Evolutionary conservation across 2,329 filamentous ascomycete genomes (phyloP).

Genomic region (Tolypocladium sp.): DNA sequence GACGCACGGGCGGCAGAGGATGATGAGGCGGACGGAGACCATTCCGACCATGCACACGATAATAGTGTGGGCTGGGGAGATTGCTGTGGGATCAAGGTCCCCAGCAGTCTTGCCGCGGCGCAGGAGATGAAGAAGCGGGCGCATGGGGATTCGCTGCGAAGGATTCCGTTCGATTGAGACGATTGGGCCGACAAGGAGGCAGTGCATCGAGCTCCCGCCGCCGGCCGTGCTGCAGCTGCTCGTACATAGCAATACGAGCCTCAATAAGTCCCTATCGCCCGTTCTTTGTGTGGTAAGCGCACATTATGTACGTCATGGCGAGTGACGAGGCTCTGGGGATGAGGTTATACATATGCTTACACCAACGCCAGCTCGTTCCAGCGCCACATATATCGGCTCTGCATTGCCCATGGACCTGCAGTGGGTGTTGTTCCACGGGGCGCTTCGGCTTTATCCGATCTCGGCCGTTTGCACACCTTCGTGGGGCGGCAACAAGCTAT

Average conservation of each 20-base stretch:
- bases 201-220: not conserved
- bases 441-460: no score
- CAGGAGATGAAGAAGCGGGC: constrained; percentile 77
- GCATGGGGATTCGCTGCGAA: constrained; percentile 50
- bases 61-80: constrained; percentile 71
- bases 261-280: not conserved
- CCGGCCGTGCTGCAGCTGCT: no score
- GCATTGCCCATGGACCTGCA: no score
- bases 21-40: constrained; percentile 41
- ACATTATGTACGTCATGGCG: not conserved
- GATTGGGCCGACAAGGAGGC: not conserved
- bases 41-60: constrained; percentile 53
- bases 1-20: constrained; percentile 36
- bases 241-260: not conserved
- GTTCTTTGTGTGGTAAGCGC: not conserved
- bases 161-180: constrained; percentile 70
- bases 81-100: constrained; percentile 96
- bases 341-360: not conserved
- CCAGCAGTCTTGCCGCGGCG: constrained; percentile 83
- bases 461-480: no score
- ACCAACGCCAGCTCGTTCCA: not conserved
- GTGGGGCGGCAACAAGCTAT: no score
- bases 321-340: not conserved
- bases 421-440: no score
- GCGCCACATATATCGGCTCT: no score